A percentile compares a stretch with the other conserved stretches of the same genome.
Conservation (phyloP, 176 grass and related monocot species). For the Zoysia japonica region DNA sequence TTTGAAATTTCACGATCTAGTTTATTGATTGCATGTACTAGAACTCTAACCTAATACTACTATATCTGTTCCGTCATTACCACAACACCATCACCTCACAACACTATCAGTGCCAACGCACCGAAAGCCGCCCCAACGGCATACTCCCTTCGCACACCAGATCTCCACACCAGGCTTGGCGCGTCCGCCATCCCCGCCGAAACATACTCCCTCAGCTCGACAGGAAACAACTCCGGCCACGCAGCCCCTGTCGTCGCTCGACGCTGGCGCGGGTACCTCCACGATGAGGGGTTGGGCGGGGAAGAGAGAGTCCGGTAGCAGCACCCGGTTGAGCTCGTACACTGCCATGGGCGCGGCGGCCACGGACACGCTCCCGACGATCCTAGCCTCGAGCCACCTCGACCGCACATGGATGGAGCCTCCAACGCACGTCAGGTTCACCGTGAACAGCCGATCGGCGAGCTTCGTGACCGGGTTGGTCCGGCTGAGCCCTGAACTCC, state of each 20-base stretch:
- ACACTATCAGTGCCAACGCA: background rate
- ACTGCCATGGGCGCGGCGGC: conserved; percentile 36
- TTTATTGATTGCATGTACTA: too few relatives aligned
- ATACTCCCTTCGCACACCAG: background rate
- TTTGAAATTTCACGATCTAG: too few relatives aligned
- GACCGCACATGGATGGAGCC: conserved; percentile 24
- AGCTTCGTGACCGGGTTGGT: conserved; percentile 42
- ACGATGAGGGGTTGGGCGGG: conserved; percentile 25
- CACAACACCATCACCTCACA: conserved; percentile 3
- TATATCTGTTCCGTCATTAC: background rate
- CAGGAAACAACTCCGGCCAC: background rate
- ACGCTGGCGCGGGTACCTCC: background rate
- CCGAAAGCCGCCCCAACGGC: background rate
- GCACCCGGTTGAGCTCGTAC: conserved; percentile 49
- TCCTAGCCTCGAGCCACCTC: conserved; percentile 29
- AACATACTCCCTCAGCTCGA: background rate
- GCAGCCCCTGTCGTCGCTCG: background rate
- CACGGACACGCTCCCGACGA: conserved; percentile 34
- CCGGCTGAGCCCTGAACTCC: conserved; percentile 40
- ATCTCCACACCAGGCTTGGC: background rate
- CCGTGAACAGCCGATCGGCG: conserved; percentile 39
- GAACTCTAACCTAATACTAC: too few relatives aligned
- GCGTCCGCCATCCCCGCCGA: background rate
- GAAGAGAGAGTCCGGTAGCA: conserved; percentile 48
- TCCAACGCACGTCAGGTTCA: conserved; percentile 44